These are phyloP conservation scores for Russula emetica DNA, from an alignment of 768 basidiomycete species.

Conservation along the genomic window DNA sequence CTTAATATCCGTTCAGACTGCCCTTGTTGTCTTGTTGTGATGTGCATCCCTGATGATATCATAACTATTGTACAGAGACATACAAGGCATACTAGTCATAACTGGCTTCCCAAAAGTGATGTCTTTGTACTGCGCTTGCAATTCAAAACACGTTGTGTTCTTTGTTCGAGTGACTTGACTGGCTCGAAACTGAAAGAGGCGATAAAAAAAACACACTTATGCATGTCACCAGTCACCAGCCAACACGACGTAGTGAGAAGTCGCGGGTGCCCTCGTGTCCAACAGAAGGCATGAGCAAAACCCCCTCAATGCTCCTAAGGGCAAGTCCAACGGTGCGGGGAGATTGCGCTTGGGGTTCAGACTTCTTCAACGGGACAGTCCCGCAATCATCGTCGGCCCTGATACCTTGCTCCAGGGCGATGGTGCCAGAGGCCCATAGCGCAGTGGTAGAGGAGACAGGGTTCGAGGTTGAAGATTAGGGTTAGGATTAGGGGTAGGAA, in stretches of 20 bases:
- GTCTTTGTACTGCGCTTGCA: constrained; percentile 4
- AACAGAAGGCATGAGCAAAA: background rate
- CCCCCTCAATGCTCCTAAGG: background rate
- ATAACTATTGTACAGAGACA: constrained; percentile 8
- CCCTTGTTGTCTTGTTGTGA: constrained; percentile 23
- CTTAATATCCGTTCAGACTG: constrained; percentile 30
- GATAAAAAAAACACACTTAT: background rate
- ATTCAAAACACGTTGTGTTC: constrained; percentile 4
- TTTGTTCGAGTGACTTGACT: constrained; percentile 1
- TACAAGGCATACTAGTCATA: constrained; percentile 12
- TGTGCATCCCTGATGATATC: constrained; percentile 7
- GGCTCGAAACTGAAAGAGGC: background rate
- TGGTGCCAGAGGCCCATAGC: constrained; percentile 60
- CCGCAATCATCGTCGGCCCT: constrained; percentile 56
- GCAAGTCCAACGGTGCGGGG: background rate
- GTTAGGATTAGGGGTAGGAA: constrained; percentile 29
- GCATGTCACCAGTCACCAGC: background rate
- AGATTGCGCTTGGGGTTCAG: background rate
- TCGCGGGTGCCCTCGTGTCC: background rate
- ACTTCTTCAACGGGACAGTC: constrained; percentile 57
- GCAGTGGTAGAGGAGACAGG: constrained; percentile 38
- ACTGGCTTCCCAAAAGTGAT: background rate
- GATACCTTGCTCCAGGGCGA: constrained; percentile 73
- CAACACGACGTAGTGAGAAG: background rate
- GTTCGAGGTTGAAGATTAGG: constrained; percentile 27